Percentiles rank a stretch among this genome's conserved stretches.
Evolutionary conservation across 225 moss, liverwort and hornwort genomes (phyloP).

Genomic region (Polytrichum formosum): DNA sequence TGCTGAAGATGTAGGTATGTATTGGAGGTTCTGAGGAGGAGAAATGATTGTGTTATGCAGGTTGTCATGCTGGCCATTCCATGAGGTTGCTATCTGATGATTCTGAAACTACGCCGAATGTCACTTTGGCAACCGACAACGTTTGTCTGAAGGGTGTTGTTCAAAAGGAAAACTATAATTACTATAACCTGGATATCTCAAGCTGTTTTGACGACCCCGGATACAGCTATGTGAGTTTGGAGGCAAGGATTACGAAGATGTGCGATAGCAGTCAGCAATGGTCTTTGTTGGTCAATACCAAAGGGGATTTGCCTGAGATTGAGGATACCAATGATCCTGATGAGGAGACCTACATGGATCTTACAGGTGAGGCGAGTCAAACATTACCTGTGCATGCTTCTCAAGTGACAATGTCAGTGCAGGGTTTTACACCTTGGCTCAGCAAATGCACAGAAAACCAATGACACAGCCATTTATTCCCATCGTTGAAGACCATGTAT

Average conservation of each 20-base stretch:
- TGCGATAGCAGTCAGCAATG: constrained; percentile 36
- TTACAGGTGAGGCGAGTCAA: constrained; percentile 17
- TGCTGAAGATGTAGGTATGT: not conserved
- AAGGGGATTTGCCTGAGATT: constrained; percentile 16
- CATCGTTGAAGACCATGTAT: too few species aligned
- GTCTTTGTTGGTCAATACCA: constrained; percentile 36
- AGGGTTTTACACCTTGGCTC: too few species aligned
- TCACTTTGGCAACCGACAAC: constrained; percentile 26
- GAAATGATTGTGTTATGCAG: constrained; percentile 10
- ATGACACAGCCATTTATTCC: too few species aligned
- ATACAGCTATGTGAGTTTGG: constrained; percentile 25
- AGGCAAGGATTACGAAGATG: constrained; percentile 26
- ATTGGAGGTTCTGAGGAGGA: too few species aligned
- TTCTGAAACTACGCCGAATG: not conserved
- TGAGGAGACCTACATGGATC: constrained; percentile 13
- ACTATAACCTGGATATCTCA: constrained; percentile 31
- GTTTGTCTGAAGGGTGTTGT: constrained; percentile 27
- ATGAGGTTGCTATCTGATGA: constrained; percentile 6
- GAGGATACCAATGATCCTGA: not conserved
- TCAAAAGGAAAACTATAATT: constrained; percentile 16
- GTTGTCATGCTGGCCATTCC: constrained; percentile 20
- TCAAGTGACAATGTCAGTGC: too few species aligned
- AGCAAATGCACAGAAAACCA: too few species aligned
- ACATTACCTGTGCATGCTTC: too few species aligned
- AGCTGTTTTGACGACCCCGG: constrained; percentile 20